Evolutionary conservation across 2,329 filamentous ascomycete species (phyloP).

Genomic region (Cytospora leucostoma): DNA sequence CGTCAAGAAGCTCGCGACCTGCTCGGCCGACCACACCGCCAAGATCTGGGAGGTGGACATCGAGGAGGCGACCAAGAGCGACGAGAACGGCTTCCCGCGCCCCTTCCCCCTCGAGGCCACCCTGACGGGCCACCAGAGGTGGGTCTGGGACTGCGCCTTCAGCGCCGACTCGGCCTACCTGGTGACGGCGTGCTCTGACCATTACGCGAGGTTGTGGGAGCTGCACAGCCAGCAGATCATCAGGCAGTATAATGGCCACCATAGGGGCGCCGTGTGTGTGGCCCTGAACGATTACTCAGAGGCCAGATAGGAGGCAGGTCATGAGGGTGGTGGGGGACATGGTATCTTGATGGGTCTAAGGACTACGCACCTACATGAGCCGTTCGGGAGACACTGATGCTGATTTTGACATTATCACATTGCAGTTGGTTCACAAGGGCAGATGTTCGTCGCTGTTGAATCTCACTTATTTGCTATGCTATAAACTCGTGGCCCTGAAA

Average conservation of each 20-base stretch:
- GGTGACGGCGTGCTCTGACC: slow-evolving; percentile 90
- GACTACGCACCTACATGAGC: neutral
- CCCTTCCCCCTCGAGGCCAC: slow-evolving; percentile 83
- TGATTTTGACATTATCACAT: neutral
- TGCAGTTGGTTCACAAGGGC: neutral
- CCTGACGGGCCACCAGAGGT: slow-evolving; percentile 85
- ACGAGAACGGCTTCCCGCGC: slow-evolving; percentile 45
- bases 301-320: slow-evolving; percentile 42
- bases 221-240: slow-evolving; percentile 84
- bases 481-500: neutral
- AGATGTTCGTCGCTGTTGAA: neutral
- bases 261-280: slow-evolving; percentile 88
- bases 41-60: slow-evolving; percentile 95
- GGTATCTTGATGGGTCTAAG: neutral
- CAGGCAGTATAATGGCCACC: slow-evolving; percentile 92
- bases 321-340: slow-evolving; percentile 9
- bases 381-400: neutral
- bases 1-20: slow-evolving; percentile 91
- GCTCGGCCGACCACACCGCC: slow-evolving; percentile 88
- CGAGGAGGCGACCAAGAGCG: slow-evolving; percentile 44
- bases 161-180: slow-evolving; percentile 90
- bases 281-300: slow-evolving; percentile 85
- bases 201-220: slow-evolving; percentile 92
- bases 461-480: neutral
- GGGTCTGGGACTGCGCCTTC: slow-evolving; percentile 98